phyloP scores from a whole-genome alignment of 495 filamentous ascomycete species.

The Margaritispora aquatica region DNA sequence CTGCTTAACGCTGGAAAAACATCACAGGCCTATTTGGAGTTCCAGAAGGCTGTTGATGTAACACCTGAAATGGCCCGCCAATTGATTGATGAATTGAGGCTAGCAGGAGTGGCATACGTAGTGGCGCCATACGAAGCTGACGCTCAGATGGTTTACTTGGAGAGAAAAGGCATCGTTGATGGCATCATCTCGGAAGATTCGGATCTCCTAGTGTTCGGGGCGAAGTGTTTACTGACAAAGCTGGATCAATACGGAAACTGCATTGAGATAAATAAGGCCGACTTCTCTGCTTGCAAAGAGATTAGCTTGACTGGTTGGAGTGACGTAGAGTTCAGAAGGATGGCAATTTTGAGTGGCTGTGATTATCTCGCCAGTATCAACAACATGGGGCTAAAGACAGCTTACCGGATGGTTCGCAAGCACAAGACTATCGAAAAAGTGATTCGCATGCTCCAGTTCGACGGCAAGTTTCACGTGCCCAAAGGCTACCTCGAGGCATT shows the following conservation, averaged over 20 bases:
- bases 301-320: constrained; percentile 88
- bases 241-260: constrained; percentile 90
- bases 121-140: constrained; percentile 98
- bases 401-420: constrained; percentile 82
- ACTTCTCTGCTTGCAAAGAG: constrained; percentile 84
- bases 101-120: constrained; percentile 71
- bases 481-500: constrained; percentile 72
- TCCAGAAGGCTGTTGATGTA: constrained; percentile 95
- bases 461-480: constrained; percentile 76
- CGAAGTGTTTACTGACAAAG: constrained; percentile 85
- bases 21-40: constrained; percentile 73
- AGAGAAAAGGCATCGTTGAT: constrained; percentile 71
- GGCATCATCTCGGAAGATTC: constrained; percentile 97
- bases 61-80: constrained; percentile 92
- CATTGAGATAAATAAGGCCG: constrained; percentile 78
- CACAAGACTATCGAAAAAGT: constrained; percentile 80
- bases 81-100: constrained; percentile 87
- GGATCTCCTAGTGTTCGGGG: constrained; percentile 92
- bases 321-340: constrained; percentile 81
- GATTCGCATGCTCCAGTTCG: constrained; percentile 76
- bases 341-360: constrained; percentile 98
- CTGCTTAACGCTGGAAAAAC: constrained; percentile 71
- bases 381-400: constrained; percentile 87
- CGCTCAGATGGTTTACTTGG: constrained; percentile 90
- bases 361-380: constrained; percentile 85